phyloP scores from a whole-genome alignment of 1,139 yeast genomes.

The Kodamaea fungicola region DNA sequence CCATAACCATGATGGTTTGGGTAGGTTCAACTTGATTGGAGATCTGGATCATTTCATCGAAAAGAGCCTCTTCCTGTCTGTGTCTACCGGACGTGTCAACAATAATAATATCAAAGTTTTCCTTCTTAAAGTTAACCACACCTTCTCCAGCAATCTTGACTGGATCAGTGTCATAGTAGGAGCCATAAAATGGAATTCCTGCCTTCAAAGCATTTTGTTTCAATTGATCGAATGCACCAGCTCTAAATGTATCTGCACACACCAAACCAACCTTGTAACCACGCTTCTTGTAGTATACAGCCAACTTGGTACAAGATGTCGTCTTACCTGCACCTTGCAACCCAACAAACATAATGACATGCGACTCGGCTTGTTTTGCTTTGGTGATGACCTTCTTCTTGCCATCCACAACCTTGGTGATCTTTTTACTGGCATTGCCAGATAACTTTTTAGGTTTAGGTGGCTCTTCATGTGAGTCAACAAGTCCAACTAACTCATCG shows the following conservation, averaged over 20 bases:
- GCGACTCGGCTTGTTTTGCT: slow-evolving; percentile 26
- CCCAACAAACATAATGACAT: slow-evolving; percentile 94
- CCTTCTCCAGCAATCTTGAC: slow-evolving; percentile 90
- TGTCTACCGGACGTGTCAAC: slow-evolving; percentile 99
- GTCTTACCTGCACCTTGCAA: slow-evolving; percentile 99
- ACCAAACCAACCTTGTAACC: slow-evolving; percentile 95
- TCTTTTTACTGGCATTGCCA: slow-evolving; percentile 1
- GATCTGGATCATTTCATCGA: slow-evolving; percentile 93
- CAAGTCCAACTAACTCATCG: slow-evolving; percentile 84
- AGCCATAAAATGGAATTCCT: slow-evolving; percentile 89
- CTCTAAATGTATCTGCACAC: slow-evolving; percentile 98
- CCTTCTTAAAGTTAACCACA: slow-evolving; percentile 86
- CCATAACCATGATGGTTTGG: slow-evolving; percentile 96
- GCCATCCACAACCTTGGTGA: slow-evolving; percentile 24
- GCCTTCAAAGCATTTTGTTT: slow-evolving; percentile 97
- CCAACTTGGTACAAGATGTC: slow-evolving; percentile 93
- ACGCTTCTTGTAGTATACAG: slow-evolving; percentile 89
- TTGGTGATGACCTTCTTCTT: slow-evolving; percentile 24
- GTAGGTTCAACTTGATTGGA: slow-evolving; percentile 82
- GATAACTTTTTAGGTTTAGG: slow-evolving; percentile 77
- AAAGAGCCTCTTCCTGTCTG: slow-evolving; percentile 88
- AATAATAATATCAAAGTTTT: slow-evolving; percentile 86
- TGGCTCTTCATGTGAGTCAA: slow-evolving; percentile 65
- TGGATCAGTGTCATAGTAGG: slow-evolving; percentile 94
- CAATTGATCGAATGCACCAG: slow-evolving; percentile 98